These are phyloP conservation scores for Nissolia schottii DNA, from an alignment of 306 rosid species.

Conservation along the genomic window DNA sequence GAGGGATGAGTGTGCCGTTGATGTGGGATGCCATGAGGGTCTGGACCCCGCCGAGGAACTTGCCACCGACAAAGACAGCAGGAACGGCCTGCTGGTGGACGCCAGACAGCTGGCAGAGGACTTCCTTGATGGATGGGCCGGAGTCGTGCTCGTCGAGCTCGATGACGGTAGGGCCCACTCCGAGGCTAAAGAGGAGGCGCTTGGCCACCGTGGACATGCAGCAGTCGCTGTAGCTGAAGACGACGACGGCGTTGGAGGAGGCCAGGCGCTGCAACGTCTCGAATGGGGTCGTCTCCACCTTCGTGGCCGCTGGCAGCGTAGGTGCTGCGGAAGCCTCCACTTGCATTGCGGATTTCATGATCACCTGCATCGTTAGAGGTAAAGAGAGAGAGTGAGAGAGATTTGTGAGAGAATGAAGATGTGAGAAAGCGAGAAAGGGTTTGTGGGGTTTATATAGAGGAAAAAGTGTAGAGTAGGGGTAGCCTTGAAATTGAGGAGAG, in stretches of 20 bases:
- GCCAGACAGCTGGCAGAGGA: slow-evolving; percentile 38
- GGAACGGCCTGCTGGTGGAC: slow-evolving; percentile 42
- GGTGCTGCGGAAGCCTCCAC: not conserved
- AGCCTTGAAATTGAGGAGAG: too few species aligned
- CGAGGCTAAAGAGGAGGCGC: slow-evolving; percentile 76
- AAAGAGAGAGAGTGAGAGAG: not conserved
- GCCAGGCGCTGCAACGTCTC: slow-evolving; percentile 51
- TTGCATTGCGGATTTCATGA: slow-evolving; percentile 17
- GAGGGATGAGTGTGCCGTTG: slow-evolving; percentile 70
- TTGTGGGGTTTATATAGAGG: not conserved
- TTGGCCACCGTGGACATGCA: slow-evolving; percentile 85
- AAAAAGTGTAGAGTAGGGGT: not conserved
- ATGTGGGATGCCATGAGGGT: slow-evolving; percentile 75
- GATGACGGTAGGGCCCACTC: slow-evolving; percentile 67
- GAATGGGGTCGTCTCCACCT: slow-evolving; percentile 12
- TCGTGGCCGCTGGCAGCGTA: not conserved
- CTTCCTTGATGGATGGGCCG: slow-evolving; percentile 43
- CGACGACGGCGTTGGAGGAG: slow-evolving; percentile 63
- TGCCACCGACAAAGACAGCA: slow-evolving; percentile 70
- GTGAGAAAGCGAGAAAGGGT: too few species aligned
- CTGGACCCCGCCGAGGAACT: slow-evolving; percentile 81
- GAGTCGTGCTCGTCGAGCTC: slow-evolving; percentile 62
- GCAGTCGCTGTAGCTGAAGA: slow-evolving; percentile 68
- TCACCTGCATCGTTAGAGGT: slow-evolving; percentile 28
- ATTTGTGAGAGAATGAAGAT: not conserved